phyloP scores from a whole-genome alignment of 2,329 filamentous ascomycete species.

The Talaromyces sp. region DNA sequence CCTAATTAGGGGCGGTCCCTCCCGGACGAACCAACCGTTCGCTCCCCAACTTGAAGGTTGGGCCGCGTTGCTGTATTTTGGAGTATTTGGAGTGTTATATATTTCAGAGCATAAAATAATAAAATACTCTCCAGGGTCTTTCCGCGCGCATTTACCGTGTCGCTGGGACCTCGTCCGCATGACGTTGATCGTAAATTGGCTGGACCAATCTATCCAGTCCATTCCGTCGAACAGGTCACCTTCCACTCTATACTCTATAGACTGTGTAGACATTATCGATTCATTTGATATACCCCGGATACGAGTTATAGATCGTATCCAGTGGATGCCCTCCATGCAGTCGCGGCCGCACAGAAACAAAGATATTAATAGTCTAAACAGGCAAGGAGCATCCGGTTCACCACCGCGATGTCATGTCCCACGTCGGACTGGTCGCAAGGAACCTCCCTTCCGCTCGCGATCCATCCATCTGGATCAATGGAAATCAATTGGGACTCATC shows the following conservation, averaged over 20 bases:
- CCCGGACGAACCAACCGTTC: not conserved
- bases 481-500: too few relatives aligned
- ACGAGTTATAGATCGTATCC: too few relatives aligned
- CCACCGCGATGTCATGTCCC: constrained; percentile 28
- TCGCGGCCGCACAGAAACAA: not conserved
- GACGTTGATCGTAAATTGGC: not conserved
- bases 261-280: too few relatives aligned
- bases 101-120: too few relatives aligned
- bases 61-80: constrained; percentile 16
- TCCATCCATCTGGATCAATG: not conserved
- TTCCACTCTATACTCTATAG: not conserved
- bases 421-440: constrained; percentile 19
- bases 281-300: too few relatives aligned
- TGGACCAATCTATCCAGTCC: constrained; percentile 3
- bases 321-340: not conserved
- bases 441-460: not conserved
- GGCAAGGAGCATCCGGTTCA: constrained; percentile 18
- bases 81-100: not conserved
- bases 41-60: constrained; percentile 3
- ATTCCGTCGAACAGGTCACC: constrained; percentile 4
- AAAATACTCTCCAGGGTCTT: not conserved
- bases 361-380: not conserved
- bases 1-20: not conserved
- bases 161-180: not conserved
- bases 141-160: constrained; percentile 9